Evolutionary conservation across 768 basidiomycete species (phyloP), one percentile per base, ranked within the genome.

Genomic region (Panaeolus papilionaceus): DNA sequence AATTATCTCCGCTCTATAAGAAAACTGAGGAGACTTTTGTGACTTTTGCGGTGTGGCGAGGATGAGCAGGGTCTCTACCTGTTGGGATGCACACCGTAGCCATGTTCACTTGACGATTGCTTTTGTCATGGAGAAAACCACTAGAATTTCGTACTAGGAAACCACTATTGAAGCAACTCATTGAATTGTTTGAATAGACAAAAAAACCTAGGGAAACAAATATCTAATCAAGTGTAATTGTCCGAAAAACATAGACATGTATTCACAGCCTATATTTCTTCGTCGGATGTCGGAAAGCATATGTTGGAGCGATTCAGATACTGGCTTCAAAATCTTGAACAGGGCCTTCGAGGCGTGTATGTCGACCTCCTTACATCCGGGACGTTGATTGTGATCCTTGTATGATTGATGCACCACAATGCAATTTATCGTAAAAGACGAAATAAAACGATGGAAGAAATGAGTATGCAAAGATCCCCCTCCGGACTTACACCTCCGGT

Each of bases 21-120:
- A 3, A 33, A 33, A 33, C 33, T 2, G 33, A 33, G 5, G 33
- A 33, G 33, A 33, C 33, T 33, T 33, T 5, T 33, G 3, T 5
- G 33, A 33, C 33, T 3, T 33, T 5, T 33, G 33, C 16, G 42
- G 16, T 16, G 39, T 1, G 42, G 42, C 14, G 16, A 6, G 5
- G 12, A 16, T 44, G 42, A 6, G 14, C 14, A 16, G 18, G 14
- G 14, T 16, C n/a, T 16, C 5, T 18, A 44, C 42, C 11, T 44
- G 42, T 44, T 44, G 42, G 54, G 54, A 58, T 58, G 33, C 12
- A 28, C 16, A 33, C 54, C 54, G 54, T 33, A 28, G 54, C 28
- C 54, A 58, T 58, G 28, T 58, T 58, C 54, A 58, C 54, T 33
- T 58, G 54, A 58, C 54, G 54, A 58, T 58, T 58, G 37, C 54